Conservation (phyloP, 2,329 filamentous ascomycete genomes). For the Trichoderma citrinoviride region DNA sequence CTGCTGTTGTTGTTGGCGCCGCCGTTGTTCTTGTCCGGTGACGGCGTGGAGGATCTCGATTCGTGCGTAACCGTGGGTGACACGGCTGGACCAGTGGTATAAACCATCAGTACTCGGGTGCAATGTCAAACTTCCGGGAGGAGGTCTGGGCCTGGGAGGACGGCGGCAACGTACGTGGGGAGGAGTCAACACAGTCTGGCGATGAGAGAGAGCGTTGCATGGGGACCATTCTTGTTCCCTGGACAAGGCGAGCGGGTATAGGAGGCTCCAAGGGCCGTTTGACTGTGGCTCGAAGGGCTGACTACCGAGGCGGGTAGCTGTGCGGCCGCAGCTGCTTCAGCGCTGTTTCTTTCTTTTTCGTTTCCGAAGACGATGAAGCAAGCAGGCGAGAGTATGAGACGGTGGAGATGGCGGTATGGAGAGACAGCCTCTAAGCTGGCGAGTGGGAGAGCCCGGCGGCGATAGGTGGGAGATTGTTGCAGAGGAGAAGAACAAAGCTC, state of each 20-base stretch:
- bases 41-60: slow-evolving; percentile 56
- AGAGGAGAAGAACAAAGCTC: background rate
- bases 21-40: slow-evolving; percentile 49
- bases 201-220: slow-evolving; percentile 63
- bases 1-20: slow-evolving; percentile 30
- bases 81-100: slow-evolving; percentile 31
- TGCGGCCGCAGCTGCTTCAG: background rate
- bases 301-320: slow-evolving; percentile 17
- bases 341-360: background rate
- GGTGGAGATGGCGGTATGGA: background rate
- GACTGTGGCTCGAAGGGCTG: slow-evolving; percentile 18
- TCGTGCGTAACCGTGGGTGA: slow-evolving; percentile 34
- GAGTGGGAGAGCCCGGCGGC: background rate
- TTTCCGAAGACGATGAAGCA: background rate
- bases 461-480: background rate
- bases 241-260: slow-evolving; percentile 25
- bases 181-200: slow-evolving; percentile 56
- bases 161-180: slow-evolving; percentile 54
- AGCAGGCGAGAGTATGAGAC: background rate
- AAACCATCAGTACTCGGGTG: slow-evolving; percentile 32
- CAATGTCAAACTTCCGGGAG: slow-evolving; percentile 10
- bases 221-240: slow-evolving; percentile 57
- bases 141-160: slow-evolving; percentile 9
- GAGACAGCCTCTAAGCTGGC: slow-evolving; percentile 1
- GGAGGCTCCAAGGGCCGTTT: background rate